phyloP scores from a whole-genome alignment of 345 rosid species.

The Aquilaria yunnanensis region DNA sequence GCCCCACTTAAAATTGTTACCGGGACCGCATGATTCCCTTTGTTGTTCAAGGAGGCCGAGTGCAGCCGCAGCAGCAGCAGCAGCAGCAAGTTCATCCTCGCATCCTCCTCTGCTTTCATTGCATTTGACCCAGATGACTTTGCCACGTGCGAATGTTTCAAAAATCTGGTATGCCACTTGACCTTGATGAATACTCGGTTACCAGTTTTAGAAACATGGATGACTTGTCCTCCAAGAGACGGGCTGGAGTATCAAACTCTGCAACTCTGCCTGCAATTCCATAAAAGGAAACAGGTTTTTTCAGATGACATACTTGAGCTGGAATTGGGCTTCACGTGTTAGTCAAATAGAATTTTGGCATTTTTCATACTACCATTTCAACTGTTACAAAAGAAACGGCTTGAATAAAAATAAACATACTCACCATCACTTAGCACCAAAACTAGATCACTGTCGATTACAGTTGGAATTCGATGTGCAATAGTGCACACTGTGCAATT shows the following conservation, averaged over 20 bases:
- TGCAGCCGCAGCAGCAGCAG: slow-evolving; percentile 19
- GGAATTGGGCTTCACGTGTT: neutral
- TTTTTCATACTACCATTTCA: too few relatives aligned
- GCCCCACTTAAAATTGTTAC: slow-evolving; percentile 6
- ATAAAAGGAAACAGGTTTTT: neutral
- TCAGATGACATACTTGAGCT: neutral
- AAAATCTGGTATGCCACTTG: slow-evolving; percentile 83
- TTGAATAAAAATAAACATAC: slow-evolving; percentile 13
- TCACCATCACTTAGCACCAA: slow-evolving; percentile 93
- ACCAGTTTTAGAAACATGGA: slow-evolving; percentile 95
- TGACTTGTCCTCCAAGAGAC: slow-evolving; percentile 84
- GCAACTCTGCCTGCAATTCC: slow-evolving; percentile 74
- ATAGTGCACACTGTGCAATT: slow-evolving; percentile 95
- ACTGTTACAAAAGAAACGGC: neutral
- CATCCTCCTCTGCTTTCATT: slow-evolving; percentile 12
- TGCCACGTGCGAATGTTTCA: slow-evolving; percentile 32
- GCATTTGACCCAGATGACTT: slow-evolving; percentile 11
- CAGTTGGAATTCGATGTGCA: slow-evolving; percentile 98
- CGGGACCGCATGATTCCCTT: slow-evolving; percentile 4
- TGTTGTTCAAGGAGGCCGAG: slow-evolving; percentile 11
- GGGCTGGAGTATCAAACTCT: slow-evolving; percentile 79
- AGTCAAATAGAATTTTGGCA: too few relatives aligned
- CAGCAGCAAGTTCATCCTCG: slow-evolving; percentile 11
- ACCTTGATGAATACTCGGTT: slow-evolving; percentile 86
- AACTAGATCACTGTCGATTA: slow-evolving; percentile 94